Conservation (phyloP, 2,329 filamentous ascomycete genomes). For the Colletotrichum incanum region DNA sequence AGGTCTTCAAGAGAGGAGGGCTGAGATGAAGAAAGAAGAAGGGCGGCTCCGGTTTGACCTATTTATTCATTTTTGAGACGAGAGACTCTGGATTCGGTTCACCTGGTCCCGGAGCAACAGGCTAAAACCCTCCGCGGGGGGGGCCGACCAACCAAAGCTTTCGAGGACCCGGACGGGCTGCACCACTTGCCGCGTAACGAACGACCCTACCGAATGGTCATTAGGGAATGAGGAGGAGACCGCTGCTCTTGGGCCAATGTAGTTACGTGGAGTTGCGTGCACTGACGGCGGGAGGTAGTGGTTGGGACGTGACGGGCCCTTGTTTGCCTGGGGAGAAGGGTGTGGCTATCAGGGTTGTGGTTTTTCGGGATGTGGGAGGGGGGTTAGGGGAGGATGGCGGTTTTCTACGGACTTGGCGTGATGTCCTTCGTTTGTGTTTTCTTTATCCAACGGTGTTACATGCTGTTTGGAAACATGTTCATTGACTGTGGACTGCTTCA, state of each 20-base stretch:
- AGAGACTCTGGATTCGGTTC: neutral
- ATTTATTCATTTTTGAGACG: slow-evolving; percentile 1
- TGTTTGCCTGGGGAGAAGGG: neutral
- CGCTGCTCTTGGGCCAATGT: neutral
- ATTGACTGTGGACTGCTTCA: no score
- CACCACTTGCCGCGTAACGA: slow-evolving; percentile 8
- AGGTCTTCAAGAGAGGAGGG: neutral
- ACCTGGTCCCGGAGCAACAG: neutral
- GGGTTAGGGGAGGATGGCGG: neutral
- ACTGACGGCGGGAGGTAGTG: neutral
- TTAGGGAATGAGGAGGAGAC: neutral
- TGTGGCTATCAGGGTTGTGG: neutral
- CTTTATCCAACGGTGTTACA: no score
- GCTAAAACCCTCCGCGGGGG: neutral
- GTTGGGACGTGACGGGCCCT: neutral
- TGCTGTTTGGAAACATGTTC: no score
- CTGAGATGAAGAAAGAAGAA: neutral
- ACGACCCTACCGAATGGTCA: neutral
- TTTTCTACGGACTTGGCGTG: neutral
- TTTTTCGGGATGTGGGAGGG: slow-evolving; percentile 7
- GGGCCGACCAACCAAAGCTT: neutral
- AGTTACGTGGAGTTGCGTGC: neutral
- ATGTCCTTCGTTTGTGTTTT: neutral
- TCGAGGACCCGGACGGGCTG: slow-evolving; percentile 3
- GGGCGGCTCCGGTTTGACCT: neutral